A percentile compares a stretch with the other conserved stretches of the same genome.
phyloP scores from a whole-genome alignment of 495 filamentous ascomycete species.

The Penicillium salamii region DNA sequence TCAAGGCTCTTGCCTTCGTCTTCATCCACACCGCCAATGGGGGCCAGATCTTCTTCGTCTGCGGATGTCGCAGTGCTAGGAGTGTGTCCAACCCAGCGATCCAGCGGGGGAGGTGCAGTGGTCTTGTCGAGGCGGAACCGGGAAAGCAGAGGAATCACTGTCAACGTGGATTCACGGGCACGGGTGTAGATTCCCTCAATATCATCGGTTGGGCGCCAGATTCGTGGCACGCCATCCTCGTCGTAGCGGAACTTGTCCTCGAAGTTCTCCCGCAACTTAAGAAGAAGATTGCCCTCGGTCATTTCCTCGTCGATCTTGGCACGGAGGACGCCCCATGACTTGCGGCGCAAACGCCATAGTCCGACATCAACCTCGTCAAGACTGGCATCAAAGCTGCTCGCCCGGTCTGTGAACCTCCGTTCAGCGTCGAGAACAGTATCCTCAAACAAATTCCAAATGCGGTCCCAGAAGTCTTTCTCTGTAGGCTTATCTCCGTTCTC shows the following conservation, averaged over 20 bases:
- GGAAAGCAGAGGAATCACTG: slow-evolving; percentile 83
- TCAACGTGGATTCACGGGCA: slow-evolving; percentile 86
- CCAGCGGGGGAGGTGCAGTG: slow-evolving; percentile 71
- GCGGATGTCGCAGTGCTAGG: slow-evolving; percentile 73
- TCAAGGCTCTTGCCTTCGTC: slow-evolving; percentile 90
- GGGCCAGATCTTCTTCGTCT: slow-evolving; percentile 83
- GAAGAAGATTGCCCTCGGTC: slow-evolving; percentile 91
- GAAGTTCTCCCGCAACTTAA: slow-evolving; percentile 97
- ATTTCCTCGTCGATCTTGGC: slow-evolving; percentile 96
- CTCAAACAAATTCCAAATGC: slow-evolving; percentile 85
- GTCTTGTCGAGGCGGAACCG: slow-evolving; percentile 73
- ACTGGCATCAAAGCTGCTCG: slow-evolving; percentile 88
- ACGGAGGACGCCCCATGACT: slow-evolving; percentile 87
- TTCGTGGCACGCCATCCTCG: slow-evolving; percentile 86
- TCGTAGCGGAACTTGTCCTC: slow-evolving; percentile 99
- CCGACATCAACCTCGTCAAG: slow-evolving; percentile 90
- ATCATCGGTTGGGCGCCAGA: slow-evolving; percentile 96
- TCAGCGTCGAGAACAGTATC: slow-evolving; percentile 85
- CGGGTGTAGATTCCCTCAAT: slow-evolving; percentile 92
- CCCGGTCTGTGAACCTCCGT: slow-evolving; percentile 77
- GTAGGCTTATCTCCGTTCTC: slow-evolving; percentile 69
- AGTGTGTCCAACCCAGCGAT: slow-evolving; percentile 74
- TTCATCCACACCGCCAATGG: slow-evolving; percentile 88
- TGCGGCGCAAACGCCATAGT: slow-evolving; percentile 85
- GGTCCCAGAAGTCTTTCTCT: slow-evolving; percentile 92